Evolutionary conservation across 768 basidiomycete genomes (phyloP).

Genomic region (Psilocybe azurescens): DNA sequence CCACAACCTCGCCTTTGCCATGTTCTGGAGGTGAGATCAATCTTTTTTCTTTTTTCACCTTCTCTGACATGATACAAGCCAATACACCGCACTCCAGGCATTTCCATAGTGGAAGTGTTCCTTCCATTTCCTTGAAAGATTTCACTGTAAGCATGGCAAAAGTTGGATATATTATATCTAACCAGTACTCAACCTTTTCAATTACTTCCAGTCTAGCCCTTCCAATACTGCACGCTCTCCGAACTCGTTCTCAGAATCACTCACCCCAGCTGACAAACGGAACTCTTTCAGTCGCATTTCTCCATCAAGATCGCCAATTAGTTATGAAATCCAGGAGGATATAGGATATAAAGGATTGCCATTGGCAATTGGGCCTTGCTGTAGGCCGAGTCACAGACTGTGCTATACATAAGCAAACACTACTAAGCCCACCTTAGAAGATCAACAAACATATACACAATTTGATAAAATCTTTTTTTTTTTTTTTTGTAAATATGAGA

Average conservation of each 20-base stretch:
- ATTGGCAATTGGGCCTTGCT: no score
- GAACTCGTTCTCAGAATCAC: slow-evolving; percentile 44
- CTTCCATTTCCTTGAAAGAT: slow-evolving; percentile 46
- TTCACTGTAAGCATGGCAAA: slow-evolving; percentile 28
- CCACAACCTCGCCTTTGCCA: slow-evolving; percentile 42
- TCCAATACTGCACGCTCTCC: slow-evolving; percentile 51
- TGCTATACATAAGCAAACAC: no score
- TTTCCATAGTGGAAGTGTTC: slow-evolving; percentile 46
- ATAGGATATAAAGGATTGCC: no score
- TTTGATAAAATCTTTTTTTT: no score
- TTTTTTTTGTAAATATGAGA: no score
- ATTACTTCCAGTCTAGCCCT: no score
- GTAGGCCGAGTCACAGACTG: no score
- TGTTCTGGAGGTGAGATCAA: slow-evolving; percentile 48
- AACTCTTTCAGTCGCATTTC: slow-evolving; percentile 31
- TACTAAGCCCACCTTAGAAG: no score
- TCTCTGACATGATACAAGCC: slow-evolving; percentile 25
- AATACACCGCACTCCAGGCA: slow-evolving; percentile 48
- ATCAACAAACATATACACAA: no score
- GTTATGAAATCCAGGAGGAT: slow-evolving; percentile 49
- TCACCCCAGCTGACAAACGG: slow-evolving; percentile 38
- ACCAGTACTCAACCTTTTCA: not conserved
- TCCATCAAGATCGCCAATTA: slow-evolving; percentile 39
- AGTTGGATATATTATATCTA: not conserved
- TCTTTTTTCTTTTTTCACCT: not conserved